Evolutionary conservation across 495 filamentous ascomycete genomes (phyloP).

Genomic region (Lasiosphaeris hirsuta): DNA sequence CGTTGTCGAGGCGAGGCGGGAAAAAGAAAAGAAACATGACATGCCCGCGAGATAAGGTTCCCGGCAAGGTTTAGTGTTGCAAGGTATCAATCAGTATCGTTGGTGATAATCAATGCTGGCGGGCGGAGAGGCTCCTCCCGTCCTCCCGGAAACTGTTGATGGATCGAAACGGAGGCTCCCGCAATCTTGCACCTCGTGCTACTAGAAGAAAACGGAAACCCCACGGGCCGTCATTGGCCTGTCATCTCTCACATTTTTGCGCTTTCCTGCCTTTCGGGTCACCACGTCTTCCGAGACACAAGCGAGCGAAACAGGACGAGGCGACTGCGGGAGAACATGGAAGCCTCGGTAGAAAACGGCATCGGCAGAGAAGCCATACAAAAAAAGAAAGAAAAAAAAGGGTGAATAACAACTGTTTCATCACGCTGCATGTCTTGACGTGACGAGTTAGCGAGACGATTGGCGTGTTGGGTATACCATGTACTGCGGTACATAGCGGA

Average conservation of each 20-base stretch:
- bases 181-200: background rate
- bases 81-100: too few species aligned
- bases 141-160: conserved; percentile 4
- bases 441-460: background rate
- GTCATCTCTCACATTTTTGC: too few species aligned
- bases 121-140: conserved; percentile 13
- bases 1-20: too few species aligned
- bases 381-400: background rate
- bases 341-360: conserved; percentile 6
- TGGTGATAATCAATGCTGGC: too few species aligned
- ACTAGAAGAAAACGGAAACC: background rate
- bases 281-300: background rate
- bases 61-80: too few species aligned
- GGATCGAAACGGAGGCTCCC: background rate
- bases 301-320: background rate
- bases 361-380: background rate
- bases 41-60: too few species aligned
- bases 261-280: background rate
- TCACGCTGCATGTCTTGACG: conserved; percentile 7
- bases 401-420: conserved; percentile 2
- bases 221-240: too few species aligned
- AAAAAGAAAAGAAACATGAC: too few species aligned
- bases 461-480: background rate
- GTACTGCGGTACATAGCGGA: too few species aligned
- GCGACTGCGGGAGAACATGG: conserved; percentile 8